Evolutionary conservation across 495 filamentous ascomycete species (phyloP), one percentile per base, ranked within the genome.

Genomic region (Penicillium ucsense): DNA sequence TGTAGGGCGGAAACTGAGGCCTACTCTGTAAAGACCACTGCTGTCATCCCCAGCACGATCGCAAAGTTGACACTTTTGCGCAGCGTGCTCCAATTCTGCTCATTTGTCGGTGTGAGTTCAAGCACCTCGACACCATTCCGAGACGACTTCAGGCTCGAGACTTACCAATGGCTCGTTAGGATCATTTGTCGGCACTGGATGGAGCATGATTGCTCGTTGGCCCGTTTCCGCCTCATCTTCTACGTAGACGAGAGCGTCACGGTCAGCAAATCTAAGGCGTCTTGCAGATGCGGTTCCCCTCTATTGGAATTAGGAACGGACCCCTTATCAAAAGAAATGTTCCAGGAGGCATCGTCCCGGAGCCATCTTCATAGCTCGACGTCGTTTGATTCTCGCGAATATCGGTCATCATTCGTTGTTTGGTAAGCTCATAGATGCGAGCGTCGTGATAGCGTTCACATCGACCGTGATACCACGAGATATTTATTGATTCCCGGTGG

Each of bases 141-240:
- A 1, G 6, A n/a, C 2, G n/a, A 9, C 11, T 29, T 6, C 5
- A 35, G 20, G 31, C 29, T 0, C 30, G 4, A 8, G 33, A 41
- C 52, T 28, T 33, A 67, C 66, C 40, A 69, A 51, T 3, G 66
- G 66, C 27, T 63, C 60, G 40, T 69, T 69, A 6, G 64, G 62
- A 37, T 69, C 64, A 33, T 40, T 51, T 4, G 56, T 60, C 8
- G 63, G 65, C 4, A 63, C 32, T 0, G 65, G 65, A 28, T 60
- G 55, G 3, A 65, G 62, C 37, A 63, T 46, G 6, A 68, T 33
- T 27, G 47, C 43, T 5, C 47, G 52, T 32, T 53, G 47, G 5
- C 41, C 47, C 7, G 46, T 20, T 31, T 59, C 60, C 5, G 37
- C 43, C 6, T 45, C 54, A 36, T 59, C 50, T 4, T 61, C 65